These are phyloP conservation scores for Macrophomina pseudophaseolina DNA, from an alignment of 2,329 filamentous ascomycete genomes.

Conservation along the genomic window DNA sequence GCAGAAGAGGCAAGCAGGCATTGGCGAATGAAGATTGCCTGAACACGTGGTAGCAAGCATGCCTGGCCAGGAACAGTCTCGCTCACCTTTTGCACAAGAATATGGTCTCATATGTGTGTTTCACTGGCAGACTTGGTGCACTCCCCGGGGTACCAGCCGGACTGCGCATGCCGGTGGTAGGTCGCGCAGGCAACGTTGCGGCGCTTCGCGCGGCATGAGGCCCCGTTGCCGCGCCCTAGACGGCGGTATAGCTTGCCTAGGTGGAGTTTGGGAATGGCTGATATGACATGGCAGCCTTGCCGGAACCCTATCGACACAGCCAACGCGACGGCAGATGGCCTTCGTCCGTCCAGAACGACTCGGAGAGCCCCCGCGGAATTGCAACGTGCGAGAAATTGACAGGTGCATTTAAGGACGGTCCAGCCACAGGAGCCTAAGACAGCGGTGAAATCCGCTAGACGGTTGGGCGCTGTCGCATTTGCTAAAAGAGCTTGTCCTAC, in stretches of 20 bases:
- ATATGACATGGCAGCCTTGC: slow-evolving; percentile 12
- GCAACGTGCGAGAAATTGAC: slow-evolving; percentile 24
- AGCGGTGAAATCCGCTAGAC: slow-evolving; percentile 17
- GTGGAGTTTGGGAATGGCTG: background rate
- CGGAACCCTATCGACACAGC: slow-evolving; percentile 8
- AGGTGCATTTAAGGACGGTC: slow-evolving; percentile 15
- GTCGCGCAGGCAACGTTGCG: background rate
- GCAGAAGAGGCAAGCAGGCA: slow-evolving; percentile 13
- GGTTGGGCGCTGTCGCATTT: slow-evolving; percentile 14
- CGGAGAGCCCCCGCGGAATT: background rate
- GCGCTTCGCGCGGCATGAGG: slow-evolving; percentile 5
- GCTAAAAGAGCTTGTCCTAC: slow-evolving; percentile 4
- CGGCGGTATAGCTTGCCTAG: background rate
- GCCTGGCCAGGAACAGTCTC: background rate
- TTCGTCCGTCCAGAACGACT: background rate
- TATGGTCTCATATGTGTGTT: background rate
- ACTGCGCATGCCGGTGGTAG: background rate
- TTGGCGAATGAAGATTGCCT: slow-evolving; percentile 1
- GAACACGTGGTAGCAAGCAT: slow-evolving; percentile 19
- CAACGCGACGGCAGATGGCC: background rate
- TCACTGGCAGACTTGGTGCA: background rate
- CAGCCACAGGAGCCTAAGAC: slow-evolving; percentile 18
- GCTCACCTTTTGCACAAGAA: background rate
- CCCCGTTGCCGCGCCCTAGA: background rate
- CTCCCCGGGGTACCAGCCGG: background rate